These are phyloP conservation scores for Wickerhamomyces queroliae DNA, from an alignment of 805 yeast species.

Conservation along the genomic window DNA sequence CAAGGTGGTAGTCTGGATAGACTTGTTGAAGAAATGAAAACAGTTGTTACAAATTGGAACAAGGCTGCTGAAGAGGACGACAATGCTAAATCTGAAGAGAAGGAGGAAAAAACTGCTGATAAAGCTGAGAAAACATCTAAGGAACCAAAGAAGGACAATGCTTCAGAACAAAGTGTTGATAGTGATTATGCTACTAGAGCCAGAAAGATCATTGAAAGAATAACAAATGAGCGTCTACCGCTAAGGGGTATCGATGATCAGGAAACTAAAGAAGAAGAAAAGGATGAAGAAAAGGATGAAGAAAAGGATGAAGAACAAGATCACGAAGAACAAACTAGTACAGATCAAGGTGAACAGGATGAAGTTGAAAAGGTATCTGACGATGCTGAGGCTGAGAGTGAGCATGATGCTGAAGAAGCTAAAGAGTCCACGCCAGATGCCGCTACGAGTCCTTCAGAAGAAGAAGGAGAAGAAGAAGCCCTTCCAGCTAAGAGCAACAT, in stretches of 20 bases:
- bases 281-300: conserved; percentile 3
- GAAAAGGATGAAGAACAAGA: conserved; percentile 12
- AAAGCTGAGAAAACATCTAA: conserved; percentile 6
- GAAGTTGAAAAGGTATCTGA: conserved; percentile 4
- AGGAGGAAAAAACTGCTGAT: not conserved
- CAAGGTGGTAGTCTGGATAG: conserved; percentile 69
- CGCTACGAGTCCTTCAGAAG: conserved; percentile 6
- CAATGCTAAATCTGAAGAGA: conserved; percentile 7
- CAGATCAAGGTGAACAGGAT: conserved; percentile 6
- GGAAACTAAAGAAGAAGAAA: conserved; percentile 10
- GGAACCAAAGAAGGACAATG: conserved; percentile 1
- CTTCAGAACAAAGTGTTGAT: conserved; percentile 20
- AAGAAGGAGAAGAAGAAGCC: conserved; percentile 1
- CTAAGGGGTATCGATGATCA: conserved; percentile 18
- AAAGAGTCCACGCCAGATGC: conserved; percentile 4
- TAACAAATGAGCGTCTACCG: conserved; percentile 13
- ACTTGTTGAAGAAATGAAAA: conserved; percentile 41
- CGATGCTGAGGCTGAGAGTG: no score
- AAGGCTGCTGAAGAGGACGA: conserved; percentile 19
- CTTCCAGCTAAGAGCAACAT: conserved; percentile 19
- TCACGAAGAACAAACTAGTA: conserved; percentile 17
- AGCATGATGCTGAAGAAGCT: conserved; percentile 6
- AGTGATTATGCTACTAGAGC: conserved; percentile 23
- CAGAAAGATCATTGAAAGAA: conserved; percentile 14
- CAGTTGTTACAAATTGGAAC: conserved; percentile 53